Conservation (phyloP, 225 moss, liverwort and hornwort genomes). For the Neckera pumila region DNA sequence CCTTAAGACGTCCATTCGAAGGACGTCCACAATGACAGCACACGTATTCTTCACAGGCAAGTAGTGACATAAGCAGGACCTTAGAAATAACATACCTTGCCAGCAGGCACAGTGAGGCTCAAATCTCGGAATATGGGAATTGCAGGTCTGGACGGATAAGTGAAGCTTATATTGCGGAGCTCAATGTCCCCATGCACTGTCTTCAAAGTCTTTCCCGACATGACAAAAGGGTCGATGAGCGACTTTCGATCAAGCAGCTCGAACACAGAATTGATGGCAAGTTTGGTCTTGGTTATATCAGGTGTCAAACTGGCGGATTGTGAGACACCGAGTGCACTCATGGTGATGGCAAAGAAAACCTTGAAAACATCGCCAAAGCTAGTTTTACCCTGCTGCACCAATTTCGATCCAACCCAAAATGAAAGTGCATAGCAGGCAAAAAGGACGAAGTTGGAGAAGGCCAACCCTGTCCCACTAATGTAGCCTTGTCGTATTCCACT, state of each 20-base stretch:
- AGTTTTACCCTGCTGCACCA: conserved; percentile 32
- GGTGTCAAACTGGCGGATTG: conserved; percentile 56
- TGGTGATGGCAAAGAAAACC: conserved; percentile 62
- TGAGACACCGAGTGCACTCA: conserved; percentile 49
- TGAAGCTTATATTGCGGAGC: conserved; percentile 47
- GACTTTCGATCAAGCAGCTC: conserved; percentile 60
- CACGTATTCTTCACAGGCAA: neutral
- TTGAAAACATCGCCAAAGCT: conserved; percentile 33
- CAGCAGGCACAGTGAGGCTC: conserved; percentile 36
- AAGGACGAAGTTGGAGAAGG: conserved; percentile 44
- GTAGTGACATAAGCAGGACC: neutral
- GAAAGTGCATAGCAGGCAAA: conserved; percentile 43
- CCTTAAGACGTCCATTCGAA: neutral
- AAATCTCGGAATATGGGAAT: conserved; percentile 52
- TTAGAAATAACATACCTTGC: conserved; percentile 35
- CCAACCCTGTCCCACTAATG: conserved; percentile 51
- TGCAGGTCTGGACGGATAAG: conserved; percentile 56
- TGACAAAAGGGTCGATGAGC: conserved; percentile 39
- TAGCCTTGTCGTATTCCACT: conserved; percentile 51
- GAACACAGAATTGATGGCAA: conserved; percentile 64
- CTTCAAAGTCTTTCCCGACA: conserved; percentile 30
- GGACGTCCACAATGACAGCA: neutral
- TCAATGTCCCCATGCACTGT: conserved; percentile 44
- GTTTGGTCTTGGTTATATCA: conserved; percentile 62
- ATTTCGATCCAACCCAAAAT: conserved; percentile 43